Evolutionary conservation across 1,284 basidiomycete genomes (phyloP), one percentile per base, ranked within the genome.

Genomic region (Schizophyllum amplum): DNA sequence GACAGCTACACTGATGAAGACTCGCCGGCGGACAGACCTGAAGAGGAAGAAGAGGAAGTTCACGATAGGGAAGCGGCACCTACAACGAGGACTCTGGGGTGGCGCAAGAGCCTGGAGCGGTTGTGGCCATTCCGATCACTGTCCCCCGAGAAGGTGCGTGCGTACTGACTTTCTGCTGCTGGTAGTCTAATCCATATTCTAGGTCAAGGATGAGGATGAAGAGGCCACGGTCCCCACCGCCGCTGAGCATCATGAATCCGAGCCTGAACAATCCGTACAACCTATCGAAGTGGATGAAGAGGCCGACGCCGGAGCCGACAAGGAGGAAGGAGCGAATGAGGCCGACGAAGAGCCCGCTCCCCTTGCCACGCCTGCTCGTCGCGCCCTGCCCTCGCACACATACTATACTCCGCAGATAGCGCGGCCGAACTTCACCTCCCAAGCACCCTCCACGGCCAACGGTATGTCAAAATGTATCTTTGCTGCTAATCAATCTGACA

Each of bases 291-390:
- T 52, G 0, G 63, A 62, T 1, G 68, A 68, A n/a, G 67, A 65
- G 9, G 64, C 69, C 33, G 60, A 62, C 49, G 64, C 65, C 47
- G 67, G 68, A 46, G 67, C 72, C 23, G 69, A 71, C 21, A 64
- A 65, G 24, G 60, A 54, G 42, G 50, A 33, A 4, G n/a, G n/a
- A n/a, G 24, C 3, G n/a, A 25, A 55, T 52, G 58, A 50, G 1
- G 64, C 60, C 1, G 67, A 67, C n/a, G 66, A 66, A 7, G 63
- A 69, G 33, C 48, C 48, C 11, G 48, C 48, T 11, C 48, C 48
- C 9, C 24, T 50, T 11, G 21, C 21, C 20, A 50, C 48, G 2
- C 48, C 48, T 2, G 22, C 22, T 3, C 11, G 13, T 9, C 48
- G 21, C 24, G 21, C 21, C 5, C 4, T 11, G 20, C 48, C 20